Conservation (phyloP, 2,329 filamentous ascomycete species). For the Fusarium pseudograminearum region DNA sequence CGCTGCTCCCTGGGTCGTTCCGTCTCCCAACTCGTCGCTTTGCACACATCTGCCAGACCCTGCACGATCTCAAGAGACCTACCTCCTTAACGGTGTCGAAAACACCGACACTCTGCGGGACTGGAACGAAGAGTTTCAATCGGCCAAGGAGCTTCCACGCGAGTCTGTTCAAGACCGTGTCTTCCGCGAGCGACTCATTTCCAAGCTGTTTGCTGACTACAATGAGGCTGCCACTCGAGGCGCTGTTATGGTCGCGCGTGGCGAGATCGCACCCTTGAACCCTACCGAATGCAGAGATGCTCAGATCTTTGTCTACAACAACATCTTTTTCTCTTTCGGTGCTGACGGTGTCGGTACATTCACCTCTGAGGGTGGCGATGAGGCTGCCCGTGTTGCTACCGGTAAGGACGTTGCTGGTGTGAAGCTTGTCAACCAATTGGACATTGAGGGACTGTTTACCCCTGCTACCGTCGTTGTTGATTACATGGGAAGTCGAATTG, state of each 20-base stretch:
- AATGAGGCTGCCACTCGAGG: constrained; percentile 94
- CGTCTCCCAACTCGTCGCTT: constrained; percentile 71
- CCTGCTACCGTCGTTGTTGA: constrained; percentile 97
- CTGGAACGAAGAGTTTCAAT: constrained; percentile 99
- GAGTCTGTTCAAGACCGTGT: constrained; percentile 95
- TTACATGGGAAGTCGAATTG: constrained; percentile 95
- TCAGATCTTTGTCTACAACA: constrained; percentile 99
- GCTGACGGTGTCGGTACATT: constrained; percentile 98
- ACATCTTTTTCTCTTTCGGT: constrained; percentile 99
- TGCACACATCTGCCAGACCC: constrained; percentile 83
- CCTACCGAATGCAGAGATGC: constrained; percentile 92
- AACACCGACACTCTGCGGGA: constrained; percentile 94
- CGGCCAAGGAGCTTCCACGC: constrained; percentile 91
- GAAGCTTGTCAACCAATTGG: constrained; percentile 94
- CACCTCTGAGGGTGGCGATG: constrained; percentile 94
- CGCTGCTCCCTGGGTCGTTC: constrained; percentile 90
- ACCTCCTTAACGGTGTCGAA: constrained; percentile 88
- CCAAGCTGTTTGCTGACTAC: constrained; percentile 97
- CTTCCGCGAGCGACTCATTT: constrained; percentile 92
- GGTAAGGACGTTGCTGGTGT: constrained; percentile 97
- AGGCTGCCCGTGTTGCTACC: constrained; percentile 94
- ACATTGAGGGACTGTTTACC: constrained; percentile 93
- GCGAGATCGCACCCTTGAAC: constrained; percentile 93
- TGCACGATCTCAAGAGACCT: constrained; percentile 92
- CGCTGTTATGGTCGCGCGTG: constrained; percentile 89